Percentiles rank a stretch among this genome's conserved stretches.
These are phyloP conservation scores for Phyllosticta citribraziliensis DNA, from an alignment of 2,329 filamentous ascomycete genomes.

Conservation along the genomic window DNA sequence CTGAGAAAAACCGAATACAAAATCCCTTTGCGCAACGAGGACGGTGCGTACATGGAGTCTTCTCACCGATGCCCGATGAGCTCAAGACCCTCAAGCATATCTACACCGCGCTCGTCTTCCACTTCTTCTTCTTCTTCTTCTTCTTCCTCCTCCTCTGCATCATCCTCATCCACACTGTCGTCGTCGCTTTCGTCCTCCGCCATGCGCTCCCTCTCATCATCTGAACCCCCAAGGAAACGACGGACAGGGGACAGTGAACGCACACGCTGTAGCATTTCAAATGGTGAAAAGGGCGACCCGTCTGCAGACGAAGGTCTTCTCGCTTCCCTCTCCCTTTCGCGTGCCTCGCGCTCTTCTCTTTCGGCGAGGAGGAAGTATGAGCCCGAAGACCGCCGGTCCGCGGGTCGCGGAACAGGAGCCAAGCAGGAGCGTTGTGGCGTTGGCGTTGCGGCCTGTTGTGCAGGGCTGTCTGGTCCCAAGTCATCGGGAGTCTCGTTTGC, in stretches of 20 bases:
- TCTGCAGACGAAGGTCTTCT: slow-evolving; percentile 16
- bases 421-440: not conserved
- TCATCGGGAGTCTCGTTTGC: slow-evolving; percentile 25
- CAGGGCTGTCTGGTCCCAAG: not conserved
- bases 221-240: slow-evolving; percentile 30
- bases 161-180: slow-evolving; percentile 25
- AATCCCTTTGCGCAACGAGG: too few relatives aligned
- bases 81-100: slow-evolving; percentile 18
- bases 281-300: slow-evolving; percentile 31
- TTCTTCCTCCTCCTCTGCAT: slow-evolving; percentile 19
- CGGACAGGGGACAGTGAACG: slow-evolving; percentile 36
- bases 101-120: slow-evolving; percentile 15
- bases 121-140: slow-evolving; percentile 19
- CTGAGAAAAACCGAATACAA: too few relatives aligned
- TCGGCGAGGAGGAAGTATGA: slow-evolving; percentile 13
- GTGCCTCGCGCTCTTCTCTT: slow-evolving; percentile 16
- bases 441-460: not conserved
- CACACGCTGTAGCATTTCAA: slow-evolving; percentile 38
- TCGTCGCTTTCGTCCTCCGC: slow-evolving; percentile 24
- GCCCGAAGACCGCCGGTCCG: slow-evolving; percentile 8
- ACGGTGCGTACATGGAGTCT: too few relatives aligned
- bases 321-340: not conserved
- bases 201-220: slow-evolving; percentile 21
- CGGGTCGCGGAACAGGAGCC: not conserved
- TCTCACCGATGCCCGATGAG: slow-evolving; percentile 27